Percentiles rank a stretch among this genome's conserved stretches.
These are phyloP conservation scores for Flammula alnicola DNA, from an alignment of 1,284 basidiomycete genomes.

Conservation along the genomic window DNA sequence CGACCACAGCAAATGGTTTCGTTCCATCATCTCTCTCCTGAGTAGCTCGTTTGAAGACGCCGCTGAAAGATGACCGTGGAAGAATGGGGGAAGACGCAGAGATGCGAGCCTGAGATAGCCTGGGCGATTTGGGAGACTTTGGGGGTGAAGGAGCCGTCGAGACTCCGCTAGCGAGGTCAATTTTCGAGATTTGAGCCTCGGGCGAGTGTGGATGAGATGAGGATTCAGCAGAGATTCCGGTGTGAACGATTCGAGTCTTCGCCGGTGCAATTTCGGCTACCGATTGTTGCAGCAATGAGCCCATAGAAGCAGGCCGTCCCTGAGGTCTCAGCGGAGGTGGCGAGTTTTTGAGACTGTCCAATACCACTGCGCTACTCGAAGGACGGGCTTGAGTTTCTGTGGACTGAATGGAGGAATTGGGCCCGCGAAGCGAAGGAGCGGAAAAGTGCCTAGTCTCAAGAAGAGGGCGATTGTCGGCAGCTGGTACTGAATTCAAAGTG, in stretches of 20 bases:
- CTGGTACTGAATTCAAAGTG: neutral
- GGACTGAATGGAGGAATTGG: neutral
- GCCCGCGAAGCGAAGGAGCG: neutral
- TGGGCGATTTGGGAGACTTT: neutral
- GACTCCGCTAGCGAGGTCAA: too few species aligned
- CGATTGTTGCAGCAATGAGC: neutral
- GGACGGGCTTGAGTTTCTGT: neutral
- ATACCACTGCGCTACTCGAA: neutral
- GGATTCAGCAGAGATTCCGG: neutral
- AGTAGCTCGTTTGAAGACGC: too few species aligned
- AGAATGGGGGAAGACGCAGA: too few species aligned
- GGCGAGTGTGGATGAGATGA: neutral
- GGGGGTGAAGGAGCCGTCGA: neutral
- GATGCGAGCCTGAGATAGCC: too few species aligned
- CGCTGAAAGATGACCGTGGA: too few species aligned
- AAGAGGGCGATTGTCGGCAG: neutral
- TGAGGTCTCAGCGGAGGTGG: neutral
- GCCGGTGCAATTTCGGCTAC: too few species aligned
- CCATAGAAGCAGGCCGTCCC: neutral
- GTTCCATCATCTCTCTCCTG: too few species aligned
- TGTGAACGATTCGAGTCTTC: neutral
- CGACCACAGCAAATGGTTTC: too few species aligned
- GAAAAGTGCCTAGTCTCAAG: neutral
- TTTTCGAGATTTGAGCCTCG: neutral
- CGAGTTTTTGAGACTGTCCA: neutral